Conservation (phyloP, 208 protist genomes). For the Crithidia brevicula region DNA sequence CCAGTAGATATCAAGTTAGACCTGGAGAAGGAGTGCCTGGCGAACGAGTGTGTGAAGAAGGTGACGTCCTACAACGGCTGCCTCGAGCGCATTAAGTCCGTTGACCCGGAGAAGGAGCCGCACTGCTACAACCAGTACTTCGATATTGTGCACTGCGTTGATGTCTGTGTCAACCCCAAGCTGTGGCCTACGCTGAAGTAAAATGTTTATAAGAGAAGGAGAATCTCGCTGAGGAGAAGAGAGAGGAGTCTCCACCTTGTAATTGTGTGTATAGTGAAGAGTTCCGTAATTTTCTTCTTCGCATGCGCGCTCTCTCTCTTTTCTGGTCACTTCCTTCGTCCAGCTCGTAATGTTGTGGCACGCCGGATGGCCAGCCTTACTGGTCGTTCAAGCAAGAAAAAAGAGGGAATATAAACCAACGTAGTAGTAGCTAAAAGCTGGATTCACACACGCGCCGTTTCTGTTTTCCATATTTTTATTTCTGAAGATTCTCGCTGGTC, state of each 20-base stretch:
- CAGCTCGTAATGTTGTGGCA: too few species aligned
- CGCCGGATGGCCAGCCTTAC: too few species aligned
- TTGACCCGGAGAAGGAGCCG: slow-evolving; percentile 63
- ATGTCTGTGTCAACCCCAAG: slow-evolving; percentile 80
- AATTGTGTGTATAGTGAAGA: too few species aligned
- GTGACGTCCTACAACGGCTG: slow-evolving; percentile 66
- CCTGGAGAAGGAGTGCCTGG: slow-evolving; percentile 79
- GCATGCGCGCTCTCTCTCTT: too few species aligned
- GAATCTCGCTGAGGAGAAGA: neutral
- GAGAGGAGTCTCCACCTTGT: neutral
- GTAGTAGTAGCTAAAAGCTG: too few species aligned
- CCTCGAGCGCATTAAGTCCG: slow-evolving; percentile 79
- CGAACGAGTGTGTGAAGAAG: slow-evolving; percentile 63
- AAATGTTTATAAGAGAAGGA: neutral
- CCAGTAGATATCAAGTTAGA: slow-evolving; percentile 76
- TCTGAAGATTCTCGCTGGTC: too few species aligned
- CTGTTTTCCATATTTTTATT: too few species aligned
- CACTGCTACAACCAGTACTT: slow-evolving; percentile 87
- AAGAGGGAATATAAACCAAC: too few species aligned
- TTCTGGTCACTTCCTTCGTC: too few species aligned
- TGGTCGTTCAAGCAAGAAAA: too few species aligned
- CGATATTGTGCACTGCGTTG: slow-evolving; percentile 82
- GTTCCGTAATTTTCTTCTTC: too few species aligned
- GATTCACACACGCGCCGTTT: too few species aligned
- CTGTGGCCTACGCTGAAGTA: slow-evolving; percentile 82